Evolutionary conservation across 768 basidiomycete genomes (phyloP).

Genomic region (Ramaria sp.): DNA sequence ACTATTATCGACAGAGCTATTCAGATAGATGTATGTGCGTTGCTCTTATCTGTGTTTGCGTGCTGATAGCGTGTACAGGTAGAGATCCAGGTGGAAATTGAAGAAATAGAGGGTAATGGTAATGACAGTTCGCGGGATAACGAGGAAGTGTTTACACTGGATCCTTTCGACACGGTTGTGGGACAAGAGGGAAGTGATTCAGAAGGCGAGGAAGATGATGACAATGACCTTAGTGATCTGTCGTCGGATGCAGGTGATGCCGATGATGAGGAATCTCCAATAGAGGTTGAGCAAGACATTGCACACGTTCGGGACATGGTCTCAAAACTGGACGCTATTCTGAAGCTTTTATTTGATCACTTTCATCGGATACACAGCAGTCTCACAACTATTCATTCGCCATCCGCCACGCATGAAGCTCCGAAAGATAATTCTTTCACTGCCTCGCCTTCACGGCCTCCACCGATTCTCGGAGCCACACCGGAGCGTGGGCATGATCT

Average conservation of each 20-base stretch:
- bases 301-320: constrained; percentile 79
- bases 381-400: constrained; percentile 15
- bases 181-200: constrained; percentile 61
- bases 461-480: constrained; percentile 15
- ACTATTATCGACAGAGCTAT: constrained; percentile 90
- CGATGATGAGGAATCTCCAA: constrained; percentile 17
- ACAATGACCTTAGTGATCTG: constrained; percentile 58
- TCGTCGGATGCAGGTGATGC: constrained; percentile 57
- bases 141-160: constrained; percentile 58
- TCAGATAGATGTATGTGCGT: constrained; percentile 76
- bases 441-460: constrained; percentile 15
- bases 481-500: constrained; percentile 26
- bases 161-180: constrained; percentile 77
- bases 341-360: constrained; percentile 78
- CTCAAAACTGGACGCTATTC: constrained; percentile 81
- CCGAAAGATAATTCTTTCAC: neutral
- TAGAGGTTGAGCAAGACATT: constrained; percentile 44
- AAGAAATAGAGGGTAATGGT: constrained; percentile 77
- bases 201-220: constrained; percentile 46
- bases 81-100: constrained; percentile 92
- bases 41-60: neutral
- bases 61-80: constrained; percentile 41
- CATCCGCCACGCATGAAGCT: constrained; percentile 18
- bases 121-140: constrained; percentile 37
- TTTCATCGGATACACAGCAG: constrained; percentile 43